A percentile compares a stretch with the other conserved stretches of the same genome.
Conservation (phyloP, 371 early-diverging fungal species). For the Mortierella sp. region DNA sequence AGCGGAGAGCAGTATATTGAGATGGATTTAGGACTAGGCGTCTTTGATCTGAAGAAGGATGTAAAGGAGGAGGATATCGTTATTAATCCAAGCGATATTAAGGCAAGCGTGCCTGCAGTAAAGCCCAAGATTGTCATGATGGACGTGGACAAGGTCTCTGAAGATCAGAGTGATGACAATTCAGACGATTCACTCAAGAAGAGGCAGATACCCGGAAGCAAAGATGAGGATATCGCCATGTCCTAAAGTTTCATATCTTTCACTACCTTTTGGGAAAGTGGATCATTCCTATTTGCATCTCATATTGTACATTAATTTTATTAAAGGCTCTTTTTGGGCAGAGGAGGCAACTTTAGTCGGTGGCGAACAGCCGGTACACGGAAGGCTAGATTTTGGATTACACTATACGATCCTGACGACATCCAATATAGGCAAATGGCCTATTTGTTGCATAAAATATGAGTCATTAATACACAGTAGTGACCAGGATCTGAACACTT, state of each 20-base stretch:
- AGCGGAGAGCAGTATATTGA: conserved; percentile 57
- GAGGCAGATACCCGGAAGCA: conserved; percentile 15
- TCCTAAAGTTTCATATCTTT: neutral
- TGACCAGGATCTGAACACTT: neutral
- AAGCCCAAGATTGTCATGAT: conserved; percentile 51
- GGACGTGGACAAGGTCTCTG: conserved; percentile 30
- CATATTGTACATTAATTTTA: conserved; percentile 40
- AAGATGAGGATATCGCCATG: conserved; percentile 41
- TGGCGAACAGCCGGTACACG: conserved; percentile 40
- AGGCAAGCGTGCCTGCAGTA: neutral
- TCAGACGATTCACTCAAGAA: neutral
- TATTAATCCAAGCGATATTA: conserved; percentile 38
- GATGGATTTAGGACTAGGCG: conserved; percentile 57
- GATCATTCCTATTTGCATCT: neutral
- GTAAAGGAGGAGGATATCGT: conserved; percentile 53
- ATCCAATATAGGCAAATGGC: conserved; percentile 75
- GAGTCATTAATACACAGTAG: neutral
- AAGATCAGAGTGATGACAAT: neutral
- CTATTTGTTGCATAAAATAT: conserved; percentile 11
- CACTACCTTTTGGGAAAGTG: neutral
- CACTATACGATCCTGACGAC: conserved; percentile 72
- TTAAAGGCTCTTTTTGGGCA: conserved; percentile 20
- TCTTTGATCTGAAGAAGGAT: conserved; percentile 57
- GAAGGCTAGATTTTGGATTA: conserved; percentile 69
- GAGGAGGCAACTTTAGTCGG: conserved; percentile 42